These are phyloP conservation scores for Hansenula sp. DNA, from an alignment of 1,139 yeast genomes.

Conservation along the genomic window DNA sequence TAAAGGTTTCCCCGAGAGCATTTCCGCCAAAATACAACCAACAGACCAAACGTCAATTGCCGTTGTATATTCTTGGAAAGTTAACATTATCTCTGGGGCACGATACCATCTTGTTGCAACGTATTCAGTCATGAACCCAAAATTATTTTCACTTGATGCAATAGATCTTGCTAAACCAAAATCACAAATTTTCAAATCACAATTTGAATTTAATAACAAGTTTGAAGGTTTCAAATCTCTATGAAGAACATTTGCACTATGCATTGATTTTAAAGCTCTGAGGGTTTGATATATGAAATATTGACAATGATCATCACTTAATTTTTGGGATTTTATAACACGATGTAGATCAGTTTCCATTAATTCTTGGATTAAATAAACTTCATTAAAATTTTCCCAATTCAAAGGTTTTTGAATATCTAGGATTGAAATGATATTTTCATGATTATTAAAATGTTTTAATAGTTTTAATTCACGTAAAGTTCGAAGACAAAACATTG, in stretches of 20 bases:
- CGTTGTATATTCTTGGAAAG: conserved; percentile 88
- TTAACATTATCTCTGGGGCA: conserved; percentile 96
- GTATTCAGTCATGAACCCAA: conserved; percentile 87
- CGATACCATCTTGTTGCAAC: conserved; percentile 98
- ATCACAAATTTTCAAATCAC: conserved; percentile 92
- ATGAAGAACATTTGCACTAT: conserved; percentile 87
- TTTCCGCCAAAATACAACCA: conserved; percentile 93
- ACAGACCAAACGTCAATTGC: conserved; percentile 98
- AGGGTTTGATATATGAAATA: conserved; percentile 89
- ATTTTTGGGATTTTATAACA: conserved; percentile 79
- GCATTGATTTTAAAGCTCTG: conserved; percentile 87
- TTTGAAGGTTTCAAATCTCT: conserved; percentile 93
- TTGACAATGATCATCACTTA: conserved; percentile 90
- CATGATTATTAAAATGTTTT: conserved; percentile 79
- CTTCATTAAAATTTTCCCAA: conserved; percentile 76
- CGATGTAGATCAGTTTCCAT: conserved; percentile 96
- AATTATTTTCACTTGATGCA: conserved; percentile 51
- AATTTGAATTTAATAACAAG: conserved; percentile 79
- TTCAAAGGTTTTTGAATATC: conserved; percentile 87
- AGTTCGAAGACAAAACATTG: conserved; percentile 89
- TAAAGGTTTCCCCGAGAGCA: conserved; percentile 80
- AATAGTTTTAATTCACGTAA: conserved; percentile 83
- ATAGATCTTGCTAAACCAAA: conserved; percentile 83
- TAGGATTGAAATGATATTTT: conserved; percentile 83
- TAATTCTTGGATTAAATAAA: conserved; percentile 87